Evolutionary conservation across 352 stramenopile species (phyloP), one percentile per base, ranked within the genome.

Genomic region (Blastocystis sp.): DNA sequence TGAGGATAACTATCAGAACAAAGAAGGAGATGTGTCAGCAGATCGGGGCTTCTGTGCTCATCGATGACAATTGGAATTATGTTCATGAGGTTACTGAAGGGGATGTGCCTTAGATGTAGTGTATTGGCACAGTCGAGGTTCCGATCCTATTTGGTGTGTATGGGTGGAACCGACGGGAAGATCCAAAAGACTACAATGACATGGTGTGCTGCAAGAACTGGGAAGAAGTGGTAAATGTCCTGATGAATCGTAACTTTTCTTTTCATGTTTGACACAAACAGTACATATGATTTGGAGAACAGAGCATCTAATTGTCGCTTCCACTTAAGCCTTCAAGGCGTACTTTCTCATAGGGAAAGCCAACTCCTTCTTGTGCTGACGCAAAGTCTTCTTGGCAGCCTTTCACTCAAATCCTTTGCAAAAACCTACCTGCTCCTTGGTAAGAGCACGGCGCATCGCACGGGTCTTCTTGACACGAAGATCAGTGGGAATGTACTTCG

Each of bases 381-480:
- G 89, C n/a, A 89, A 54, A 43, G 90, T 92, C 54, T 91, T 92
- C 47, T 89, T 91, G 45, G 93, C 92, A 78, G 92, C 90, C 82
- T 79, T 45, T 11, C 26, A 63, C 47, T 16, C 53, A 78, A 18
- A 50, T 18, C 26, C 2, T 59, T 2, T 93, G 97, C 97, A 79
- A 95, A 90, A 68, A 95, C 98, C 93, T 97, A 98, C 90, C 93
- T 99, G 95, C 90, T 97, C 94, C 92, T 95, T 95, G 82, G 96
- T 98, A 37, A 99, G 93, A 78, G 94, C 93, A 90, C 97, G 95
- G 89, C 98, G 95, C 91, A 98, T 98, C 59, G 97, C 97, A 90
- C 97, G 94, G 90, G 98, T 99, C 94, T 98, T 97, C 96, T 99
- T 99, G 90, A 94, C 91, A 91, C 98, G 94, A 91, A 99, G 93